Percentiles rank a stretch among this genome's conserved stretches.
Conservation (phyloP, 2,329 filamentous ascomycete species). For the Rosellinia necatrix region DNA sequence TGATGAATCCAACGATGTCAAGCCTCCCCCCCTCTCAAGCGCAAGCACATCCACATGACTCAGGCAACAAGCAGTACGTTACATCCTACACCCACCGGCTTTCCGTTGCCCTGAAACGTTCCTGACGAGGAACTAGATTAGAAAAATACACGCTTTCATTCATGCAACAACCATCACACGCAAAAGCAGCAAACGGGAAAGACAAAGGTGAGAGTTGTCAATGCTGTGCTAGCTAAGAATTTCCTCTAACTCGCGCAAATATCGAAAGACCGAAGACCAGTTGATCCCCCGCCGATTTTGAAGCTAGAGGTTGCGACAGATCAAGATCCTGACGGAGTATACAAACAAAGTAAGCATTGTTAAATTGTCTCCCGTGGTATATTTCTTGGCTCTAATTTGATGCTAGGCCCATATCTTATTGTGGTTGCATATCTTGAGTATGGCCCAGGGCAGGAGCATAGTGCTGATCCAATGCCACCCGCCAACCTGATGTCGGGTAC, state of each 20-base stretch:
- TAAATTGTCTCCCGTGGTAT: background rate
- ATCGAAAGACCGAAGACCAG: slow-evolving; percentile 73
- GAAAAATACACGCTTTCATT: slow-evolving; percentile 38
- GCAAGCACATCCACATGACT: slow-evolving; percentile 30
- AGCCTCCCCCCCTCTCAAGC: slow-evolving; percentile 32
- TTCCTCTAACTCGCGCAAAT: slow-evolving; percentile 7
- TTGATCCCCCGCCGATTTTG: slow-evolving; percentile 86
- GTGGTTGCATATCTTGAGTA: slow-evolving; percentile 40
- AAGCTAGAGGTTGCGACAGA: slow-evolving; percentile 62
- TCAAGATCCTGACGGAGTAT: slow-evolving; percentile 53
- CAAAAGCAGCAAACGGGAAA: slow-evolving; percentile 41
- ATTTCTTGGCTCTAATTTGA: slow-evolving; percentile 19
- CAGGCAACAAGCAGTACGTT: slow-evolving; percentile 34
- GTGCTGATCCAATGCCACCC: slow-evolving; percentile 44
- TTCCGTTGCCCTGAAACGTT: background rate
- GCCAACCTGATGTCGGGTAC: slow-evolving; percentile 68
- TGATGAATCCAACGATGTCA: slow-evolving; percentile 35
- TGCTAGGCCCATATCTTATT: slow-evolving; percentile 40
- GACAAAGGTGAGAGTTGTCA: slow-evolving; percentile 36
- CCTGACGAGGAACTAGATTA: slow-evolving; percentile 27
- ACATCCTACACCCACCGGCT: background rate
- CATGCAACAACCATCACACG: slow-evolving; percentile 38
- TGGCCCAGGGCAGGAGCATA: slow-evolving; percentile 49
- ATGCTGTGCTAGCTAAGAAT: background rate
- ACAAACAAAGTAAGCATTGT: slow-evolving; percentile 60